A percentile compares a stretch with the other conserved stretches of the same genome.
These are phyloP conservation scores for Linum lewisii DNA, from an alignment of 345 rosid genomes.

Conservation along the genomic window DNA sequence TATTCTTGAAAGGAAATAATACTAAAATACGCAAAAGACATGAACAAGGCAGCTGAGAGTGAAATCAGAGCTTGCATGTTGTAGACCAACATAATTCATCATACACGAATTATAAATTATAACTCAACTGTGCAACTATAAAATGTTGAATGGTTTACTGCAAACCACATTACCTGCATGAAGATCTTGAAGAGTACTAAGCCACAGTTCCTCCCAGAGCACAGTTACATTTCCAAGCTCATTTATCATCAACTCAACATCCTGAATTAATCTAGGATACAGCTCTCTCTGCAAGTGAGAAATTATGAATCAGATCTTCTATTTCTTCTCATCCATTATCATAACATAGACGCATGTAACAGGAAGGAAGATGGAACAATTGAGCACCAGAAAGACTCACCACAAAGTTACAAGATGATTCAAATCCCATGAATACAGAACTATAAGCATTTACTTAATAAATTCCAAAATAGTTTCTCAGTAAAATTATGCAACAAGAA, in stretches of 20 bases:
- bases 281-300: constrained; percentile 54
- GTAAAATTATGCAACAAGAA: not conserved
- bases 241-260: constrained; percentile 85
- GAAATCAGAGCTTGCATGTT: constrained; percentile 4
- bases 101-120: not conserved
- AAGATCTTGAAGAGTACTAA: constrained; percentile 92
- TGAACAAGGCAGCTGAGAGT: not conserved
- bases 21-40: not conserved
- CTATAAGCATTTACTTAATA: not conserved
- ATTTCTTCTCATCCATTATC: constrained; percentile 7
- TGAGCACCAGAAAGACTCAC: not conserved
- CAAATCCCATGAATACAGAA: not conserved
- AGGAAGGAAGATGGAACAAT: constrained; percentile 9
- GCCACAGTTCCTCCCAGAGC: constrained; percentile 98
- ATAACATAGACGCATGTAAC: not conserved
- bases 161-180: constrained; percentile 54
- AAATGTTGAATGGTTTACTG: constrained; percentile 1
- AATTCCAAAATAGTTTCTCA: not conserved
- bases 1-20: not conserved
- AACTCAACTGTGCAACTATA: not conserved
- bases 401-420: not conserved
- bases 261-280: constrained; percentile 80
- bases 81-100: not conserved
- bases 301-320: constrained; percentile 9
- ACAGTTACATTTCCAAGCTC: constrained; percentile 86